phyloP scores from a whole-genome alignment of 2,329 filamentous ascomycete species.

The Orbilia quercus region DNA sequence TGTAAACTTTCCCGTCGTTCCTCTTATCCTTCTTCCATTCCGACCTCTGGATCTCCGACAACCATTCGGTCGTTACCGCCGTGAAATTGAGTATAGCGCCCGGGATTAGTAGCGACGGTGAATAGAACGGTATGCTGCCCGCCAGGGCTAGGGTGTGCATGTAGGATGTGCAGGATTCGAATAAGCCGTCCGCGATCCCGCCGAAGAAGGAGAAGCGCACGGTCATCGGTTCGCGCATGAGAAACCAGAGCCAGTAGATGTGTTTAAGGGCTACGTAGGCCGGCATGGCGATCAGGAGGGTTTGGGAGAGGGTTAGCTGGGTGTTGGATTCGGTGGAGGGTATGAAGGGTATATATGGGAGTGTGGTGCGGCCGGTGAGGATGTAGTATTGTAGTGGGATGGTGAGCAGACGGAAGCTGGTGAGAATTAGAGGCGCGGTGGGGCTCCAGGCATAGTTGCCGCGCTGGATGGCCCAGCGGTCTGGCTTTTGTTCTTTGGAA shows the following conservation, averaged over 20 bases:
- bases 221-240: slow-evolving; percentile 41
- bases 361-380: slow-evolving; percentile 9
- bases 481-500: slow-evolving; percentile 8
- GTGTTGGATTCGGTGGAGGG: background rate
- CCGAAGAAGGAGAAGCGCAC: slow-evolving; percentile 19
- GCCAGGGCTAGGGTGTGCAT: slow-evolving; percentile 17
- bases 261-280: slow-evolving; percentile 28
- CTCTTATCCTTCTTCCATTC: slow-evolving; percentile 17
- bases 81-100: slow-evolving; percentile 9
- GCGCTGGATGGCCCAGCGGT: slow-evolving; percentile 25
- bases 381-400: slow-evolving; percentile 38
- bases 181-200: slow-evolving; percentile 9
- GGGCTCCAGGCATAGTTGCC: slow-evolving; percentile 22
- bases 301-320: slow-evolving; percentile 17
- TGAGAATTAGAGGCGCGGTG: slow-evolving; percentile 9
- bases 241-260: slow-evolving; percentile 23
- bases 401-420: slow-evolving; percentile 10
- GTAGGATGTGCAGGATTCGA: slow-evolving; percentile 32
- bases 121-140: slow-evolving; percentile 15
- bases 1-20: slow-evolving; percentile 44
- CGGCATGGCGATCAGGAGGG: slow-evolving; percentile 22
- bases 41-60: slow-evolving; percentile 29
- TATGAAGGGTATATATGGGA: background rate
- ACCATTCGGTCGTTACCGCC: slow-evolving; percentile 12
- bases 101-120: slow-evolving; percentile 14